Conservation (phyloP, 139 green algal genomes). For the Gonium pectorale region DNA sequence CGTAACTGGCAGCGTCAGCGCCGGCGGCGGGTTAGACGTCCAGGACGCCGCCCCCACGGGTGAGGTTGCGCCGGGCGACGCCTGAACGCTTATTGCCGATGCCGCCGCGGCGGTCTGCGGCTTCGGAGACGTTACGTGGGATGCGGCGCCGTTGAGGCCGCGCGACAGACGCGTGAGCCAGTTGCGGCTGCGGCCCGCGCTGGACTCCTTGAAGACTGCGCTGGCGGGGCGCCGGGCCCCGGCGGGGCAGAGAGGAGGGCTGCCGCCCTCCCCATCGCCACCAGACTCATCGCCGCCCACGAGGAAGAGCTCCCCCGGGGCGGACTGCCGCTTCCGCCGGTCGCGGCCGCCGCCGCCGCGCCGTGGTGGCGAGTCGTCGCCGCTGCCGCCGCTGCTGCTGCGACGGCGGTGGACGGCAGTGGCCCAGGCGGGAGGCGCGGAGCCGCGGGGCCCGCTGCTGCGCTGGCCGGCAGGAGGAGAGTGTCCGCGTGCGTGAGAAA, state of each 20-base stretch:
- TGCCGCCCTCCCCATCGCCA: background rate
- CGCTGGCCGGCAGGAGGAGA: background rate
- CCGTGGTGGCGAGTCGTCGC: background rate
- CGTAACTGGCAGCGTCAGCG: no score
- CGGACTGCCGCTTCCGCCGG: conserved; percentile 14
- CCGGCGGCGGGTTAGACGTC: no score
- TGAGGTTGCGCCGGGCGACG: no score
- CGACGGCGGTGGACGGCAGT: background rate
- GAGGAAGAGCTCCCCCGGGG: conserved; percentile 13
- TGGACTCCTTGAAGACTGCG: background rate
- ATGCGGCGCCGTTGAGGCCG: background rate
- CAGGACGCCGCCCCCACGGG: no score
- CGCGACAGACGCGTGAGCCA: conserved; percentile 14
- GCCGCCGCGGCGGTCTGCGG: no score
- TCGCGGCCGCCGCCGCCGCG: no score
- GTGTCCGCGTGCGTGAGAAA: background rate
- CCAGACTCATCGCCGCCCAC: background rate
- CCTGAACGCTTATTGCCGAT: no score
- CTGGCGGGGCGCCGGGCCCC: no score
- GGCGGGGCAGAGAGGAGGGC: background rate
- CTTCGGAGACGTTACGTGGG: no score
- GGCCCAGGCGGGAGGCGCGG: background rate
- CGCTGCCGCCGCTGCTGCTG: background rate
- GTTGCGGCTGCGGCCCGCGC: background rate
- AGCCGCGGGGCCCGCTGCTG: background rate